These are phyloP conservation scores for Picochlorum sp. DNA, from an alignment of 139 green algal genomes.

Conservation along the genomic window DNA sequence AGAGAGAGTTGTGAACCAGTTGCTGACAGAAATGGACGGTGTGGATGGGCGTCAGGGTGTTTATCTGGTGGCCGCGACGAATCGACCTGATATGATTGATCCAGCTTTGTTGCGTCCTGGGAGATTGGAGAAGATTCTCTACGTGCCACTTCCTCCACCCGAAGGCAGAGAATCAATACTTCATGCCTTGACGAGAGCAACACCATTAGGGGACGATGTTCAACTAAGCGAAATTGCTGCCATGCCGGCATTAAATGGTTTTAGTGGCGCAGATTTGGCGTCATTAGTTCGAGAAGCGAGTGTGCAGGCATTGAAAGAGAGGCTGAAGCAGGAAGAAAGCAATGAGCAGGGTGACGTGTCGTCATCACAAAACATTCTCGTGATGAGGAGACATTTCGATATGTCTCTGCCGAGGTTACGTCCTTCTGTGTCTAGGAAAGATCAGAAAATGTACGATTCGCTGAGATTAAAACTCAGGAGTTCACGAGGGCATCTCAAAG, in stretches of 20 bases:
- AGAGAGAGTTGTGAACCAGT: constrained; percentile 59
- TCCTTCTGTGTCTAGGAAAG: constrained; percentile 59
- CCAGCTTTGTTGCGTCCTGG: constrained; percentile 83
- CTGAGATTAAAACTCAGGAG: constrained; percentile 48
- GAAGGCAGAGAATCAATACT: constrained; percentile 72
- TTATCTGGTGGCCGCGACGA: constrained; percentile 80
- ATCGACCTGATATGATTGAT: constrained; percentile 98
- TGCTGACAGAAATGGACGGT: constrained; percentile 97
- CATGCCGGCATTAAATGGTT: constrained; percentile 42
- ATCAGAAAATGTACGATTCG: constrained; percentile 65
- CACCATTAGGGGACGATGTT: constrained; percentile 62
- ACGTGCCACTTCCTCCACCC: constrained; percentile 83
- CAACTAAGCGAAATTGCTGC: constrained; percentile 44
- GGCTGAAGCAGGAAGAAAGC: constrained; percentile 9
- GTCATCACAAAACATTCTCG: constrained; percentile 22
- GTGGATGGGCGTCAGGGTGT: constrained; percentile 63
- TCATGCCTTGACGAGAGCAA: constrained; percentile 6
- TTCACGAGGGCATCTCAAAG: constrained; percentile 20
- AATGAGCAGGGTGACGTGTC: not conserved
- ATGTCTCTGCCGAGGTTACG: constrained; percentile 36
- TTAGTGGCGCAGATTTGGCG: constrained; percentile 88
- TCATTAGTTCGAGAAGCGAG: constrained; percentile 83
- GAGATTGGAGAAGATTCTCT: constrained; percentile 82
- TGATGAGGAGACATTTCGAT: constrained; percentile 55
- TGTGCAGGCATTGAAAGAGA: constrained; percentile 68